A percentile compares a stretch with the other conserved stretches of the same genome.
phyloP scores from a whole-genome alignment of 164 flowering plant genomes.

The Chimonanthus salicifolius region DNA sequence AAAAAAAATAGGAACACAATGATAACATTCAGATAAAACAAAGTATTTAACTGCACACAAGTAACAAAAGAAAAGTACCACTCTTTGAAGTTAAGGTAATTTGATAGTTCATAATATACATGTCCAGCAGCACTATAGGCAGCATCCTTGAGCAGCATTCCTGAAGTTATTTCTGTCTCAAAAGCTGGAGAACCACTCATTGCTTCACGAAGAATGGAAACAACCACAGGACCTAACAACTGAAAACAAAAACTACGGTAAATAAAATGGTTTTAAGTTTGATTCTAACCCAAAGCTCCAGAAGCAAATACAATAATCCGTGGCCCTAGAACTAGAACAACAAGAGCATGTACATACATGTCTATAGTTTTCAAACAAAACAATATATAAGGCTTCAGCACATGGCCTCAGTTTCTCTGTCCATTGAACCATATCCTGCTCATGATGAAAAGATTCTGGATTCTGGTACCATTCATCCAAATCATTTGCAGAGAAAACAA shows the following conservation, averaged over 20 bases:
- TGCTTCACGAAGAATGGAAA: conserved; percentile 90
- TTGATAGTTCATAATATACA: conserved; percentile 91
- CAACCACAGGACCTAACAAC: conserved; percentile 93
- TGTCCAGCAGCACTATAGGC: conserved; percentile 96
- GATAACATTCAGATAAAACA: not conserved
- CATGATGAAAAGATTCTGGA: conserved; percentile 92
- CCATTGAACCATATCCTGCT: conserved; percentile 96
- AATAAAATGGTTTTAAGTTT: not conserved
- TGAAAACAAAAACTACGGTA: conserved; percentile 22
- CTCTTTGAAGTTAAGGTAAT: conserved; percentile 81
- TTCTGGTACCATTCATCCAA: conserved; percentile 84
- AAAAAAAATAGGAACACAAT: not conserved
- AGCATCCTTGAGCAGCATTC: conserved; percentile 94
- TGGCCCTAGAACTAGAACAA: not conserved
- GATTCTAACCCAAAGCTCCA: not conserved
- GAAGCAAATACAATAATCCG: not conserved
- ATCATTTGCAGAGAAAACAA: conserved; percentile 77
- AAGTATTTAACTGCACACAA: not conserved
- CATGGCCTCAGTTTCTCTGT: conserved; percentile 92
- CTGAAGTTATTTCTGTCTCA: conserved; percentile 71
- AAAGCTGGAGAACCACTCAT: conserved; percentile 79
- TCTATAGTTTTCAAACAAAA: conserved; percentile 84
- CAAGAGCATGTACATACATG: conserved; percentile 43
- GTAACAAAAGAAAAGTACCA: conserved; percentile 40
- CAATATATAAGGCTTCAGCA: conserved; percentile 96